Percentiles rank a stretch among this genome's conserved stretches.
Conservation (phyloP, 176 grass and related monocot genomes). For the Cenchrus purpureus region DNA sequence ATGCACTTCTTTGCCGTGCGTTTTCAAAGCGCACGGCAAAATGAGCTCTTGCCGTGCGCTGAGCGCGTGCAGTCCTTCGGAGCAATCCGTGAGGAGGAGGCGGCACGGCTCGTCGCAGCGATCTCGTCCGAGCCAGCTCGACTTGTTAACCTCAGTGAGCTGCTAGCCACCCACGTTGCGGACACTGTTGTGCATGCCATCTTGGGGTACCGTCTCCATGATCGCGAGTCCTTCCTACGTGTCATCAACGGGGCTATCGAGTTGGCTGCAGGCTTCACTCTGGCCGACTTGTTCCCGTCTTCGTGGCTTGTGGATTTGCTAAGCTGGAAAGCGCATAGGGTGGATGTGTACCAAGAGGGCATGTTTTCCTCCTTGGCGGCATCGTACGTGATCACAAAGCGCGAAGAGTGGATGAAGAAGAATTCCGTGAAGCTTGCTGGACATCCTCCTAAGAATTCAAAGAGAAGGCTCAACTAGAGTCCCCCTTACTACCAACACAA, state of each 20-base stretch:
- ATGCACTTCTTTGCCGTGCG: too few species aligned
- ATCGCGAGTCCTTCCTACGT: background rate
- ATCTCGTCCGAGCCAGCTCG: background rate
- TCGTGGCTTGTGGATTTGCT: background rate
- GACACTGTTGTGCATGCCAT: background rate
- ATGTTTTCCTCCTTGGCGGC: background rate
- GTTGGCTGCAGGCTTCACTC: background rate
- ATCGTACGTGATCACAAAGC: background rate
- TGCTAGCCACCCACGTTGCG: background rate
- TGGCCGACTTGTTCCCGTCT: background rate
- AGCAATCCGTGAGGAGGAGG: conserved; percentile 11
- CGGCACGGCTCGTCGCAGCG: background rate
- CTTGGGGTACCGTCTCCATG: background rate
- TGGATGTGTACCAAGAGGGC: background rate
- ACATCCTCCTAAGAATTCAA: background rate
- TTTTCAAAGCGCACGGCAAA: too few species aligned
- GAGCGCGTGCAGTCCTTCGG: conserved; percentile 10
- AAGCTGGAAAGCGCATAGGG: background rate
- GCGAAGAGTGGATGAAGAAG: background rate
- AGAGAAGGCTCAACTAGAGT: background rate
- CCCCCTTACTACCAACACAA: background rate
- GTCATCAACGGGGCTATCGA: background rate
- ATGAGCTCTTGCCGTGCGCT: too few species aligned
- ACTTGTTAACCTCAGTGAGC: background rate
- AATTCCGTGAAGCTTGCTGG: background rate